A percentile compares a stretch with the other conserved stretches of the same genome.
Conservation (phyloP, 2,329 filamentous ascomycete genomes). For the Exophiala sp. region DNA sequence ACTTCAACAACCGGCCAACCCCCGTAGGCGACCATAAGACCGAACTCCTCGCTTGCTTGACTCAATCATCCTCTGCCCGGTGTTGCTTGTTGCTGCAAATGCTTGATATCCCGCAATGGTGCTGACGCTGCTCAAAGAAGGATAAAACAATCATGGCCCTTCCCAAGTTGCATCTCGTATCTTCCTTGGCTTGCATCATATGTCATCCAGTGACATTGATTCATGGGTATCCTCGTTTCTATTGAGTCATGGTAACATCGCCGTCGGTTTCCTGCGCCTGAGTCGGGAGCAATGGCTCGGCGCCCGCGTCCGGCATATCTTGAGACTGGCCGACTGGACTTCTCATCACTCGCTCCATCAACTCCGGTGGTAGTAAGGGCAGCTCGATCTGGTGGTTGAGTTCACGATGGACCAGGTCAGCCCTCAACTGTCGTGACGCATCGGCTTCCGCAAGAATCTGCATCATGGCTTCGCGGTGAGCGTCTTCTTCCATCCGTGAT, state of each 20-base stretch:
- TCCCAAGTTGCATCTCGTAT: neutral
- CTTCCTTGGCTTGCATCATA: neutral
- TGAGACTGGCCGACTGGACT: slow-evolving; percentile 14
- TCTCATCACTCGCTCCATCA: slow-evolving; percentile 21
- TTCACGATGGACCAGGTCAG: slow-evolving; percentile 11
- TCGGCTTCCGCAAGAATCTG: slow-evolving; percentile 23
- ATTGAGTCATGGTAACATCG: slow-evolving; percentile 28
- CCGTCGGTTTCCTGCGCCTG: slow-evolving; percentile 10
- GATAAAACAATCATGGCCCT: neutral
- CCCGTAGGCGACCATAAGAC: neutral
- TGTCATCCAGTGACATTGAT: neutral
- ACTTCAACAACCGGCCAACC: too few relatives aligned
- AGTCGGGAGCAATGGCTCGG: neutral
- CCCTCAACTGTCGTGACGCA: slow-evolving; percentile 21
- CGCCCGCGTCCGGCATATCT: slow-evolving; percentile 1
- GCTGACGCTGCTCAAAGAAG: neutral
- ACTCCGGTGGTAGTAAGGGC: slow-evolving; percentile 21
- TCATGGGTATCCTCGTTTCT: slow-evolving; percentile 1
- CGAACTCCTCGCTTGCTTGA: neutral
- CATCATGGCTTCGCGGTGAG: slow-evolving; percentile 22
- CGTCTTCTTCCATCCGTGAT: slow-evolving; percentile 17
- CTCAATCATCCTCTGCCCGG: neutral
- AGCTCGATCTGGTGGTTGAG: slow-evolving; percentile 15
- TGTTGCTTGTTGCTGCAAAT: neutral
- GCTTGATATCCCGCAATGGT: neutral